Percentiles rank a stretch among this genome's conserved stretches.
phyloP scores from a whole-genome alignment of 768 basidiomycete species.

The Xerocomus potaroensis region DNA sequence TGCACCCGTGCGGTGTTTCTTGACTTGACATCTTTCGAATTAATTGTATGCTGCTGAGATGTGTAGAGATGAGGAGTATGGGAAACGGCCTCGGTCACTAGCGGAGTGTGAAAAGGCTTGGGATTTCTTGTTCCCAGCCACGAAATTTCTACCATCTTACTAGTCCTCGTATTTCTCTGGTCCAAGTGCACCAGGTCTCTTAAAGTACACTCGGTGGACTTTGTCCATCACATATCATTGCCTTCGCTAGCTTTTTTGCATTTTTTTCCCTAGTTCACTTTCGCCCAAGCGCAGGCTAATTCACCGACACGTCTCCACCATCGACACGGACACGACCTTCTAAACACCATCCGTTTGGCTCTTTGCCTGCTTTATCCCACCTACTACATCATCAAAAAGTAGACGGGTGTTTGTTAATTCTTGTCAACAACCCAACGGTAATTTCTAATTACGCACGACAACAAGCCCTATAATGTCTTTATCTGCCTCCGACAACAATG shows the following conservation, averaged over 20 bases:
- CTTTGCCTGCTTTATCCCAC: constrained; percentile 23
- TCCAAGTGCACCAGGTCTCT: constrained; percentile 30
- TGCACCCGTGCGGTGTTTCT: too few relatives aligned
- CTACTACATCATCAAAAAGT: constrained; percentile 31
- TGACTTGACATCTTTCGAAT: too few relatives aligned
- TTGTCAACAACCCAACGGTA: constrained; percentile 44
- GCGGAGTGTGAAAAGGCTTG: constrained; percentile 36
- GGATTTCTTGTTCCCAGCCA: constrained; percentile 30
- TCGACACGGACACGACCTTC: constrained; percentile 27
- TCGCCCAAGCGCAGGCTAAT: constrained; percentile 31
- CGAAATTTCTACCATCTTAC: constrained; percentile 34
- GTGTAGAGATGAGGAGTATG: not conserved
- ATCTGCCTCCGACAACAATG: constrained; percentile 78
- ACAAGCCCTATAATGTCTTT: constrained; percentile 81
- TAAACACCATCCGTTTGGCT: constrained; percentile 16
- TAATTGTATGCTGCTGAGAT: too few relatives aligned
- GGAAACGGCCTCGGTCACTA: constrained; percentile 3
- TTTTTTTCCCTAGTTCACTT: constrained; percentile 23
- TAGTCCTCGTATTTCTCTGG: constrained; percentile 37
- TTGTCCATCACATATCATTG: constrained; percentile 30
- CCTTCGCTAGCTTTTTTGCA: constrained; percentile 20
- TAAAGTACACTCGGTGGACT: constrained; percentile 33
- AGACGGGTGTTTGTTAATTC: constrained; percentile 32
- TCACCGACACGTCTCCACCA: constrained; percentile 21
- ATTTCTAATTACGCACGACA: constrained; percentile 73